Conservation (phyloP, 2,329 filamentous ascomycete species). For the Davidsoniella eucalypti region DNA sequence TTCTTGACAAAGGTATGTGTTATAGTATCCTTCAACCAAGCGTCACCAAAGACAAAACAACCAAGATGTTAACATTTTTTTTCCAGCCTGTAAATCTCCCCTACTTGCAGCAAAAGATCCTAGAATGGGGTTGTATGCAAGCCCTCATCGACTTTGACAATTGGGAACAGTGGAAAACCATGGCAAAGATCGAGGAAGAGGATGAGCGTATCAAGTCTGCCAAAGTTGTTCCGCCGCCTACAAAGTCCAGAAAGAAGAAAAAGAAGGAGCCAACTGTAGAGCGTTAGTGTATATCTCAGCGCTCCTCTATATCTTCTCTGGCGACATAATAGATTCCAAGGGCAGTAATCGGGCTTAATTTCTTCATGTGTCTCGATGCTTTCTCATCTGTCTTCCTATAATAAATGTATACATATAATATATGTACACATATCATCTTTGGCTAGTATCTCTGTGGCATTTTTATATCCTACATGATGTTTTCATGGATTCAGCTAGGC, state of each 20-base stretch:
- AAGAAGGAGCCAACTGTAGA: slow-evolving; percentile 18
- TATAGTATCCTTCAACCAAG: neutral
- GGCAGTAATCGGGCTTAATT: no score
- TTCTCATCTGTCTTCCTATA: no score
- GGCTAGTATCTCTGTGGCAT: no score
- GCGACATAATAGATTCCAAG: no score
- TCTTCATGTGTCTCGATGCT: no score
- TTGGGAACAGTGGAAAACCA: slow-evolving; percentile 95
- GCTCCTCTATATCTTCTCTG: neutral
- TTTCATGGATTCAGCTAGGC: no score
- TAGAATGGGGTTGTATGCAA: slow-evolving; percentile 99
- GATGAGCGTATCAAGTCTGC: slow-evolving; percentile 18
- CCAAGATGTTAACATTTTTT: neutral
- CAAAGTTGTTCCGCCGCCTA: slow-evolving; percentile 25
- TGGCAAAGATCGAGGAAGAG: slow-evolving; percentile 25
- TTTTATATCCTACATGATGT: no score
- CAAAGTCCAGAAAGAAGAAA: slow-evolving; percentile 29
- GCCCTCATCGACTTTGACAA: slow-evolving; percentile 96
- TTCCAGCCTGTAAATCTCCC: slow-evolving; percentile 83
- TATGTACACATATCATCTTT: no score
- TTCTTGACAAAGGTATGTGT: slow-evolving; percentile 79
- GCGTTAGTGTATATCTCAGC: neutral
- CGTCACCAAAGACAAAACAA: neutral
- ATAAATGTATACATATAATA: no score
- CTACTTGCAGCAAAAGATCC: slow-evolving; percentile 94